Conservation (phyloP, 306 rosid genomes). For the Potentilla sterilis region DNA sequence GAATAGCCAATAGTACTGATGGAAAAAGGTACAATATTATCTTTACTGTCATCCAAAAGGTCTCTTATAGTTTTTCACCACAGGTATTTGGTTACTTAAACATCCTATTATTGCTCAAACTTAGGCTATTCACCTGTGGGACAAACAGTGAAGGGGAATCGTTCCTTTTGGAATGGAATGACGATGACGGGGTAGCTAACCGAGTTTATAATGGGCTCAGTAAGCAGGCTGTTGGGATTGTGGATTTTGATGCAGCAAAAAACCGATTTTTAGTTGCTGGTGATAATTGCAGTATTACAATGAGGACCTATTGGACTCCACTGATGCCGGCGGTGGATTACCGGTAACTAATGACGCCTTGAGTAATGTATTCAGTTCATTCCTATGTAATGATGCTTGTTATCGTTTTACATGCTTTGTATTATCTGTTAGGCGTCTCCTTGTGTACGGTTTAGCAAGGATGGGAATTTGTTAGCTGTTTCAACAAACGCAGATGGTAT, state of each 20-base stretch:
- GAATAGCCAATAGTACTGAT: constrained; percentile 35
- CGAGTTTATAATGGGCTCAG: constrained; percentile 37
- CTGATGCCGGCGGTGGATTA: constrained; percentile 32
- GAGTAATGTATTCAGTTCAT: neutral
- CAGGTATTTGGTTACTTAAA: neutral
- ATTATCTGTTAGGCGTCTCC: constrained; percentile 35
- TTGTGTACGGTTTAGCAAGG: constrained; percentile 46
- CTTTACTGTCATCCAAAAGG: neutral
- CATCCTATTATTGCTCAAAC: neutral
- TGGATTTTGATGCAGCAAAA: constrained; percentile 34
- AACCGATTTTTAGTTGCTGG: constrained; percentile 40
- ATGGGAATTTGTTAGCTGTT: constrained; percentile 46
- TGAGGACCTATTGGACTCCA: constrained; percentile 20
- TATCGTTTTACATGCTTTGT: neutral
- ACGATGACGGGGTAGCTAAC: constrained; percentile 29
- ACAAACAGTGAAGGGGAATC: constrained; percentile 37
- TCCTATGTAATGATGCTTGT: constrained; percentile 10
- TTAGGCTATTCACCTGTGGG: constrained; percentile 47
- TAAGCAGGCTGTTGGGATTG: constrained; percentile 20
- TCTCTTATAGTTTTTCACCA: neutral
- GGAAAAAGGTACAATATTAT: constrained; percentile 23
- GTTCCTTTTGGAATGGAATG: constrained; percentile 46
- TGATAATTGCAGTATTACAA: constrained; percentile 33
- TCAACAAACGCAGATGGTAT: constrained; percentile 40
- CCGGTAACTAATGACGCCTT: constrained; percentile 18